Percentiles rank a stretch among this genome's conserved stretches.
Conservation (phyloP, 768 basidiomycete genomes). For the Mycena pura region DNA sequence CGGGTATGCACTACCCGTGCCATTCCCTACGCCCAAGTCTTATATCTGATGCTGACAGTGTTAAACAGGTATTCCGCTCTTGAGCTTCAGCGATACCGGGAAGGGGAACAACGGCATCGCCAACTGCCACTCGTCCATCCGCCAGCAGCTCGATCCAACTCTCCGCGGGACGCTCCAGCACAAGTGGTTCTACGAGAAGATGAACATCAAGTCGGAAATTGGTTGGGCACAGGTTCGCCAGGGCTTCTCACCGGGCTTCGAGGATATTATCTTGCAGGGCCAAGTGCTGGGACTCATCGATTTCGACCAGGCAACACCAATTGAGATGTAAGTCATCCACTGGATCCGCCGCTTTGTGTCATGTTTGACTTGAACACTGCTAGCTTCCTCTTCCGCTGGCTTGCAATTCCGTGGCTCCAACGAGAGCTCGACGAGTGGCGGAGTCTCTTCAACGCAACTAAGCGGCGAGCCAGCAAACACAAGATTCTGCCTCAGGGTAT, state of each 20-base stretch:
- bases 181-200: conserved; percentile 40
- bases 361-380: no score
- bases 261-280: neutral
- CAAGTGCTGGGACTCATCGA: no score
- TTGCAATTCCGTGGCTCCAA: conserved; percentile 51
- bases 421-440: conserved; percentile 41
- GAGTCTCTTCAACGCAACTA: conserved; percentile 27
- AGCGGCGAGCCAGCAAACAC: conserved; percentile 32
- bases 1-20: no score
- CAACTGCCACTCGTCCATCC: conserved; percentile 47
- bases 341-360: neutral
- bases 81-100: no score
- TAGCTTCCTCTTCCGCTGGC: conserved; percentile 49
- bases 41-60: no score
- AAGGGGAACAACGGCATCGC: conserved; percentile 55
- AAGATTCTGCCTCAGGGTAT: conserved; percentile 48
- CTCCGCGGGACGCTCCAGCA: conserved; percentile 49
- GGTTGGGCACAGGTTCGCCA: conserved; percentile 32
- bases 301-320: neutral
- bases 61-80: no score
- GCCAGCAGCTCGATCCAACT: conserved; percentile 47
- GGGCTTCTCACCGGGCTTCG: conserved; percentile 8
- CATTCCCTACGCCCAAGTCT: no score
- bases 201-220: conserved; percentile 50
- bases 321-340: neutral